Evolutionary conservation across 306 rosid species (phyloP).

Genomic region (Begonia loranthoides): DNA sequence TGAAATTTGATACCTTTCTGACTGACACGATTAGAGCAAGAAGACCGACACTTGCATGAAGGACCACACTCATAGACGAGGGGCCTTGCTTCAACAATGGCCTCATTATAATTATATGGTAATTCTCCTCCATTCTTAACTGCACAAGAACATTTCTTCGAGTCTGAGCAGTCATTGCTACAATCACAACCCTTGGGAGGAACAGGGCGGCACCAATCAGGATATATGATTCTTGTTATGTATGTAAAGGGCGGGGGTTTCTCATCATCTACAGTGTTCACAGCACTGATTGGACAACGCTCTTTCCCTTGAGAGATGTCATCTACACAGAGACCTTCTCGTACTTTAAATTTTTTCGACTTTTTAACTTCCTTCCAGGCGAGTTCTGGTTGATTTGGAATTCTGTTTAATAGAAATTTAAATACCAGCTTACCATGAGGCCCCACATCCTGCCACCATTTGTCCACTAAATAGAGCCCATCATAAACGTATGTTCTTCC

Average conservation of each 20-base stretch:
- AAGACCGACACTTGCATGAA: conserved; percentile 59
- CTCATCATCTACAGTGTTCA: conserved; percentile 68
- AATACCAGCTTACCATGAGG: conserved; percentile 57
- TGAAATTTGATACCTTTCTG: conserved; percentile 73
- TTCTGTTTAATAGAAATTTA: conserved; percentile 41
- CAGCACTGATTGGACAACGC: conserved; percentile 51
- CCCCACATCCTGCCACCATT: conserved; percentile 57
- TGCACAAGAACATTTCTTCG: conserved; percentile 53
- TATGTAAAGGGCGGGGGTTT: conserved; percentile 66
- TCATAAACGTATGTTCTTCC: conserved; percentile 46
- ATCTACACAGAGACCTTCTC: conserved; percentile 50
- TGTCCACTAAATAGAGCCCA: conserved; percentile 49
- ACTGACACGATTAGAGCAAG: conserved; percentile 73
- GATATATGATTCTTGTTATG: conserved; percentile 64
- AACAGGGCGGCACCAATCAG: conserved; percentile 40
- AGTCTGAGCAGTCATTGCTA: conserved; percentile 58
- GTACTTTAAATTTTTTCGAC: conserved; percentile 48
- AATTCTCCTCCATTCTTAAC: conserved; percentile 71
- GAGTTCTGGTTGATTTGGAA: conserved; percentile 72
- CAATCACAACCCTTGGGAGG: conserved; percentile 59
- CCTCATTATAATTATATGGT: conserved; percentile 64
- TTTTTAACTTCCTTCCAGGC: conserved; percentile 71
- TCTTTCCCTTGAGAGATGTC: conserved; percentile 85
- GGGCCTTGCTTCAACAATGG: conserved; percentile 74
- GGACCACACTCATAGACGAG: conserved; percentile 89